phyloP scores from a whole-genome alignment of 73 alveolate species.

The Paramecium pentaurelia region DNA sequence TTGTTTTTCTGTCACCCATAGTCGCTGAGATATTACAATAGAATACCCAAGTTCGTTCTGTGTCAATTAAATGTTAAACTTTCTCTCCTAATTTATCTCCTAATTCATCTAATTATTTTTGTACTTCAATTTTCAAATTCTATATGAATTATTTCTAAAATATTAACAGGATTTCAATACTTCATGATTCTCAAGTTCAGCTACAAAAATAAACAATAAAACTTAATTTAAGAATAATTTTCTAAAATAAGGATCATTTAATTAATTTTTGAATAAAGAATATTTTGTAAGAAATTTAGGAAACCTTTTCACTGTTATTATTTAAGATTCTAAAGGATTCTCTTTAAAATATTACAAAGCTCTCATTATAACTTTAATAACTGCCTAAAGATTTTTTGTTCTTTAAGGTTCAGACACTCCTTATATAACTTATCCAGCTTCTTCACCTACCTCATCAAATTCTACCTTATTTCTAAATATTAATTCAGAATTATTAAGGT shows the following conservation, averaged over 20 bases:
- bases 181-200: background rate
- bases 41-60: slow-evolving; percentile 43
- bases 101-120: background rate
- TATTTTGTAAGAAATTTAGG: slow-evolving; percentile 42
- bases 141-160: background rate
- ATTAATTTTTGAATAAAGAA: background rate
- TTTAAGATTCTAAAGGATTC: background rate
- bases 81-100: slow-evolving; percentile 12
- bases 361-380: slow-evolving; percentile 1
- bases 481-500: background rate
- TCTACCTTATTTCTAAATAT: background rate
- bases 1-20: slow-evolving; percentile 7
- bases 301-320: background rate
- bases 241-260: slow-evolving; percentile 20
- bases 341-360: slow-evolving; percentile 11
- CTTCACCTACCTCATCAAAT: background rate
- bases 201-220: background rate
- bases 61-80: background rate
- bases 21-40: background rate
- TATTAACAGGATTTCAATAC: background rate
- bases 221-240: slow-evolving; percentile 1
- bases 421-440: background rate
- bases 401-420: background rate
- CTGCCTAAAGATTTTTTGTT: background rate
- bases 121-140: background rate